A percentile compares a stretch with the other conserved stretches of the same genome.
Conservation (phyloP, 1,284 basidiomycete genomes). For the Fomes fomentarius region DNA sequence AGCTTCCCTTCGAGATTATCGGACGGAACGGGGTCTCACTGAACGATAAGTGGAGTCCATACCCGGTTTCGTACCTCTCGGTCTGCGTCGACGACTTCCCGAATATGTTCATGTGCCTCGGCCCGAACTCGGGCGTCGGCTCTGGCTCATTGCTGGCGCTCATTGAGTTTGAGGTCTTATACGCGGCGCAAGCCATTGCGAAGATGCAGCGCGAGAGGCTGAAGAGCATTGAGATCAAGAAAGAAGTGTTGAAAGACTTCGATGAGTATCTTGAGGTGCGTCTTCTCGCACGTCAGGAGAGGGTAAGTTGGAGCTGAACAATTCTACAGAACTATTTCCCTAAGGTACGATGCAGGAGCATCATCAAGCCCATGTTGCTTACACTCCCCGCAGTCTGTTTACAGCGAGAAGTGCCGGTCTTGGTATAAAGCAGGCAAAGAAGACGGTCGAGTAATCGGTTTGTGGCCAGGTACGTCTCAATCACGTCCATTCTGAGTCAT, state of each 20-base stretch:
- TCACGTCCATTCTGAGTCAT: neutral
- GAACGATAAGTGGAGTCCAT: constrained; percentile 52
- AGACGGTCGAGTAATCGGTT: constrained; percentile 57
- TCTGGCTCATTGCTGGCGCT: constrained; percentile 54
- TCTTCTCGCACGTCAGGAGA: neutral
- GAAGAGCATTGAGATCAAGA: constrained; percentile 47
- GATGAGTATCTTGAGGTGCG: constrained; percentile 7
- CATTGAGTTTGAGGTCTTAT: constrained; percentile 58
- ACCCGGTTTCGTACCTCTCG: constrained; percentile 58
- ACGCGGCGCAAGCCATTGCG: constrained; percentile 50
- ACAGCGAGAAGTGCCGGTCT: constrained; percentile 58
- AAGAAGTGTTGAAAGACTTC: constrained; percentile 1
- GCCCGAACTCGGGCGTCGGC: constrained; percentile 59
- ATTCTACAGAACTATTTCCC: constrained; percentile 4
- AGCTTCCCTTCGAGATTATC: constrained; percentile 53
- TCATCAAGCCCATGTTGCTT: too few species aligned
- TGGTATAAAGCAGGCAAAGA: constrained; percentile 70
- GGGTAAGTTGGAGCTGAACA: neutral
- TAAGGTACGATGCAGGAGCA: neutral
- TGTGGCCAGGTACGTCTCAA: constrained; percentile 56
- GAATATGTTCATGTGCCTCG: constrained; percentile 59
- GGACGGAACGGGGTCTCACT: constrained; percentile 53
- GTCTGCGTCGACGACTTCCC: constrained; percentile 63
- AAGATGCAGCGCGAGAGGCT: constrained; percentile 63
- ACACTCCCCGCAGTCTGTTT: constrained; percentile 49